Percentiles rank a stretch among this genome's conserved stretches.
Evolutionary conservation across 2,329 filamentous ascomycete genomes (phyloP).

Genomic region (Calonectria henricotiae): DNA sequence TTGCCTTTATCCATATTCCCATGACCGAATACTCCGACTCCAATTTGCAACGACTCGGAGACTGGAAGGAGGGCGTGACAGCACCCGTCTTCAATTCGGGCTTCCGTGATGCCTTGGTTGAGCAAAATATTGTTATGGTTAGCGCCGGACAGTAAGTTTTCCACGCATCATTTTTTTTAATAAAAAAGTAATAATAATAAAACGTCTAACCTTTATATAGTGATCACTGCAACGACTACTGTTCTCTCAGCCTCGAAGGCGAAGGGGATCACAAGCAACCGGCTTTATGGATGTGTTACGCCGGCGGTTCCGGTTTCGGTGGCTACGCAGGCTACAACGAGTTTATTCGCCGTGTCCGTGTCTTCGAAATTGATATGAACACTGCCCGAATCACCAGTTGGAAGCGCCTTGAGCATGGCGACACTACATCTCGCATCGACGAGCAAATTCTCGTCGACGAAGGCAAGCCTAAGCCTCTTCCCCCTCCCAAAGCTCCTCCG

Average conservation of each 20-base stretch:
- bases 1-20: slow-evolving; percentile 98
- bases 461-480: slow-evolving; percentile 62
- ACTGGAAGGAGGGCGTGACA: slow-evolving; percentile 87
- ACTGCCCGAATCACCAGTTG: slow-evolving; percentile 91
- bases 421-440: slow-evolving; percentile 70
- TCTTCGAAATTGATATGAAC: slow-evolving; percentile 96
- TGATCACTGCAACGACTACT: slow-evolving; percentile 98
- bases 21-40: slow-evolving; percentile 86
- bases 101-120: slow-evolving; percentile 91
- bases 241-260: slow-evolving; percentile 74
- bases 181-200: too few species aligned
- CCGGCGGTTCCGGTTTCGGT: slow-evolving; percentile 91
- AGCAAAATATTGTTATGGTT: slow-evolving; percentile 88
- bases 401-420: slow-evolving; percentile 85
- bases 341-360: slow-evolving; percentile 85
- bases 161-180: neutral
- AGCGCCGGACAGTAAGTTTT: slow-evolving; percentile 89
- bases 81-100: slow-evolving; percentile 91
- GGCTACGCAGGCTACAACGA: slow-evolving; percentile 94
- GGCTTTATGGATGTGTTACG: slow-evolving; percentile 98
- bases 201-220: slow-evolving; percentile 60
- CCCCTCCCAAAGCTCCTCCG: slow-evolving; percentile 19
- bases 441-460: slow-evolving; percentile 78
- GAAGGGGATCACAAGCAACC: slow-evolving; percentile 69
- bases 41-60: slow-evolving; percentile 74